Conservation (phyloP, 78 protist species). For the Monosiga brevicollis region DNA sequence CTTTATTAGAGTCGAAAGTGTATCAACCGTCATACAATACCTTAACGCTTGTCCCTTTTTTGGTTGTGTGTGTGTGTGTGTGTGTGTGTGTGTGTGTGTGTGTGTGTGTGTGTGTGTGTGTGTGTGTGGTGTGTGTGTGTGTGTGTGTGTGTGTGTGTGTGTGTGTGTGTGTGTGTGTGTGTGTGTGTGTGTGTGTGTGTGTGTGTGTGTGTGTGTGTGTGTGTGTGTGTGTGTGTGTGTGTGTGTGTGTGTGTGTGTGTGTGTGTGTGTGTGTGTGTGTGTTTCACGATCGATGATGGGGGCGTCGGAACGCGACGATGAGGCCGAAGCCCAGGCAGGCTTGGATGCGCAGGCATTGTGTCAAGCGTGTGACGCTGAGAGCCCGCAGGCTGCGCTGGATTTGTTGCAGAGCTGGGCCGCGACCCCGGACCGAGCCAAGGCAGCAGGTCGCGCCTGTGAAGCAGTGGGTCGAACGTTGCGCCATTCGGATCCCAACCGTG, state of each 20-base stretch:
- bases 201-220: background rate
- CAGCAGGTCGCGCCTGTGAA: too few species aligned
- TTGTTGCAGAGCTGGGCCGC: too few species aligned
- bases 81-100: background rate
- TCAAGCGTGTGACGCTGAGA: too few species aligned
- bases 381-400: too few species aligned
- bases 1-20: background rate
- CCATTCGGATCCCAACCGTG: too few species aligned
- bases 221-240: background rate
- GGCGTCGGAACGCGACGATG: too few species aligned
- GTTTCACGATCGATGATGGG: too few species aligned
- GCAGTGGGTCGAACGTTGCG: too few species aligned
- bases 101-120: background rate
- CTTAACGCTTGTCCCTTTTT: background rate
- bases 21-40: background rate
- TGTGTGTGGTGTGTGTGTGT: background rate
- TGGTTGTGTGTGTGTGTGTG: background rate
- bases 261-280: background rate
- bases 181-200: background rate
- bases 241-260: background rate
- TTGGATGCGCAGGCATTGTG: too few species aligned
- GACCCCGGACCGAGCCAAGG: too few species aligned
- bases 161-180: background rate
- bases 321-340: too few species aligned
- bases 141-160: background rate